A percentile compares a stretch with the other conserved stretches of the same genome.
Evolutionary conservation across 371 early-diverging fungal species (phyloP).

Genomic region (Haplosporangium sp.): DNA sequence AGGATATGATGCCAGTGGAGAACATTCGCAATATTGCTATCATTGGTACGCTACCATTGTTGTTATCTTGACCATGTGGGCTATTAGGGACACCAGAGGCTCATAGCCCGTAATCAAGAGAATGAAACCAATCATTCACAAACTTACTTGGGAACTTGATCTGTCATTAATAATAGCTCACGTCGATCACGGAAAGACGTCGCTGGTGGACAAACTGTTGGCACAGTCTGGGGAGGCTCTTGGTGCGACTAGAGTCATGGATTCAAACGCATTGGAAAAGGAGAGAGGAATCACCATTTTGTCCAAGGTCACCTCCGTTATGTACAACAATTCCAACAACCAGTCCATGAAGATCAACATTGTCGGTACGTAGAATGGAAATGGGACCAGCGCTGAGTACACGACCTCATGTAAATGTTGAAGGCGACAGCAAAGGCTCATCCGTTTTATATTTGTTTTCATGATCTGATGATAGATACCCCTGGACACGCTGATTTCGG

Average conservation of each 20-base stretch:
- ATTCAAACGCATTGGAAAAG: conserved; percentile 82
- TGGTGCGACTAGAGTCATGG: conserved; percentile 76
- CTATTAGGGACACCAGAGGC: too few relatives aligned
- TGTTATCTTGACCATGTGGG: not conserved
- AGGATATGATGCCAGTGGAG: conserved; percentile 54
- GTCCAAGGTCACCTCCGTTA: conserved; percentile 77
- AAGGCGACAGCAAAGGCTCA: too few relatives aligned
- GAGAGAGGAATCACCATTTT: conserved; percentile 90
- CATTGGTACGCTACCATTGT: conserved; percentile 29
- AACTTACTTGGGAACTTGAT: not conserved
- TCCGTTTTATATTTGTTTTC: not conserved
- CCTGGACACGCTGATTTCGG: conserved; percentile 87
- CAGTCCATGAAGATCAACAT: conserved; percentile 76
- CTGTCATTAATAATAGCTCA: conserved; percentile 74
- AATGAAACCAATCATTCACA: not conserved
- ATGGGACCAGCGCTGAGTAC: too few relatives aligned
- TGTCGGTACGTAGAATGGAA: conserved; percentile 55
- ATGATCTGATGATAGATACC: conserved; percentile 62
- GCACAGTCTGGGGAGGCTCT: conserved; percentile 66
- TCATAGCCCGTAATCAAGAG: too few relatives aligned
- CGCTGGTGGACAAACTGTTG: conserved; percentile 97
- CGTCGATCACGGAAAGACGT: conserved; percentile 99
- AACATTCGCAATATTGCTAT: conserved; percentile 54
- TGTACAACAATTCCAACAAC: conserved; percentile 61
- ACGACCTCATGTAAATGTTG: too few relatives aligned